Evolutionary conservation across 2,329 filamentous ascomycete species (phyloP).

Genomic region (Cercospora sp.): DNA sequence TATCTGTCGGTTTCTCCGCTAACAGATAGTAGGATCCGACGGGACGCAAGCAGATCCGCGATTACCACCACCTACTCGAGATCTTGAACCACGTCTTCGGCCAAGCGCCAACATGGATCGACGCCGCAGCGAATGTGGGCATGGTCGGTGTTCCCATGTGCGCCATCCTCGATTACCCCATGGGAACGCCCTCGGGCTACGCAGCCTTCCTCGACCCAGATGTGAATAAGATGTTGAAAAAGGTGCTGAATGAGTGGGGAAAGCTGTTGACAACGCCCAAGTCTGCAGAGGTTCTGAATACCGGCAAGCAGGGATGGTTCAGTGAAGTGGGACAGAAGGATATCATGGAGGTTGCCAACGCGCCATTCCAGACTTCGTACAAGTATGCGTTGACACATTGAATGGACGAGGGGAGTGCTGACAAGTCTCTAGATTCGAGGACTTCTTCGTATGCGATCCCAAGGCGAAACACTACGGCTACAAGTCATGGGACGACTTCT

Average conservation of each 20-base stretch:
- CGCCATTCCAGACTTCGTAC: slow-evolving; percentile 30
- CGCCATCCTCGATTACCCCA: slow-evolving; percentile 60
- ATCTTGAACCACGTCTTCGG: slow-evolving; percentile 61
- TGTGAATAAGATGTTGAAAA: slow-evolving; percentile 55
- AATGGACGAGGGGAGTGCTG: background rate
- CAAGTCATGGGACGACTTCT: slow-evolving; percentile 70
- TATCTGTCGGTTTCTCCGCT: slow-evolving; percentile 59
- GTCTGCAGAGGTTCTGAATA: slow-evolving; percentile 43
- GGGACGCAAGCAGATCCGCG: slow-evolving; percentile 62
- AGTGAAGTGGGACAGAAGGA: slow-evolving; percentile 42
- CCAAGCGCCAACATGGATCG: slow-evolving; percentile 45
- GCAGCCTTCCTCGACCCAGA: slow-evolving; percentile 56
- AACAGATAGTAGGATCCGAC: slow-evolving; percentile 58
- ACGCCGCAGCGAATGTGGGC: slow-evolving; percentile 42
- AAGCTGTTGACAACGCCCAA: slow-evolving; percentile 39
- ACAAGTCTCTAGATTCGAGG: slow-evolving; percentile 40
- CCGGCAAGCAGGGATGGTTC: slow-evolving; percentile 45
- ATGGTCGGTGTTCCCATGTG: slow-evolving; percentile 59
- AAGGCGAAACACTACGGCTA: slow-evolving; percentile 58
- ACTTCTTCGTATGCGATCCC: slow-evolving; percentile 63
- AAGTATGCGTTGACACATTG: slow-evolving; percentile 4
- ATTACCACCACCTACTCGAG: slow-evolving; percentile 66
- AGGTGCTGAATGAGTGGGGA: slow-evolving; percentile 54
- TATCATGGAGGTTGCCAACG: slow-evolving; percentile 38
- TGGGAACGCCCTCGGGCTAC: slow-evolving; percentile 57